A percentile compares a stretch with the other conserved stretches of the same genome.
Evolutionary conservation across 108 stramenopile species (phyloP).

Genomic region (Asterionellopsis glacialis): DNA sequence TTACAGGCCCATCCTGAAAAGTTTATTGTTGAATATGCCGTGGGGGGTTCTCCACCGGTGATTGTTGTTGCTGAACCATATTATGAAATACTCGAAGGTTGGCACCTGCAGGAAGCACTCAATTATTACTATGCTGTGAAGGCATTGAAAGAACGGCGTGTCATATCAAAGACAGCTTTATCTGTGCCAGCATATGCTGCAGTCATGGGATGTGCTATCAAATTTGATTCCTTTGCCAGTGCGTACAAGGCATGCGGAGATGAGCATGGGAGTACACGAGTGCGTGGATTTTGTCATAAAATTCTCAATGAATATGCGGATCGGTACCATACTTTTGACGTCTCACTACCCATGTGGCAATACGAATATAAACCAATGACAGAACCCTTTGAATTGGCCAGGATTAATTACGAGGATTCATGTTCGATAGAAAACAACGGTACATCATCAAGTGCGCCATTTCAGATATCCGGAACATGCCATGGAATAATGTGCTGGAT

Average conservation of each 20-base stretch:
- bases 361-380: slow-evolving; percentile 49
- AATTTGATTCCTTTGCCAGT: slow-evolving; percentile 34
- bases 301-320: slow-evolving; percentile 43
- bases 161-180: slow-evolving; percentile 29
- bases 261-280: slow-evolving; percentile 5
- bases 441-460: background rate
- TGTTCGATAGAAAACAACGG: slow-evolving; percentile 16
- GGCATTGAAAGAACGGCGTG: slow-evolving; percentile 29
- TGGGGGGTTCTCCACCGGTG: slow-evolving; percentile 15
- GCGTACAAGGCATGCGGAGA: slow-evolving; percentile 47
- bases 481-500: slow-evolving; percentile 51
- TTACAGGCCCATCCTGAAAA: slow-evolving; percentile 44
- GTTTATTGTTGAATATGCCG: slow-evolving; percentile 16
- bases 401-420: slow-evolving; percentile 36
- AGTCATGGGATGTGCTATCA: slow-evolving; percentile 68
- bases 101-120: slow-evolving; percentile 68
- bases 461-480: slow-evolving; percentile 14
- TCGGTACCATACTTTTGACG: slow-evolving; percentile 34
- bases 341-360: slow-evolving; percentile 62
- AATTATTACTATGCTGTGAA: slow-evolving; percentile 64
- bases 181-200: slow-evolving; percentile 44
- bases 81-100: slow-evolving; percentile 73
- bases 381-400: slow-evolving; percentile 38
- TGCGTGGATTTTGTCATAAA: slow-evolving; percentile 58
- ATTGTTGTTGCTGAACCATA: slow-evolving; percentile 79